Evolutionary conservation across 352 stramenopile genomes (phyloP).

Genomic region (Hyaloperonospora brassicae): DNA sequence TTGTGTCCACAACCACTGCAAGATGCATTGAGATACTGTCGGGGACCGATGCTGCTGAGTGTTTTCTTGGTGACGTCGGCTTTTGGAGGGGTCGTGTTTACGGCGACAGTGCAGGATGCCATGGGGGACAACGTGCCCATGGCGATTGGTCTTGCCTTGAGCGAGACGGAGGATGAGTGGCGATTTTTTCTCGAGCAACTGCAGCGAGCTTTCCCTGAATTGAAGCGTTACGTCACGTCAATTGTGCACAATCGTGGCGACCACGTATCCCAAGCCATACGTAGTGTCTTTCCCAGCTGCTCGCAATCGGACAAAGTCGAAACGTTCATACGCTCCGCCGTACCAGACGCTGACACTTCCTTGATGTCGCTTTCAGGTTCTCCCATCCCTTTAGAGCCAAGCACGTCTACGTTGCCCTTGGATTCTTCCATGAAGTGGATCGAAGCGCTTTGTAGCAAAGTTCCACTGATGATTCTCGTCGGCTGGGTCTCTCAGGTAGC

Average conservation of each 20-base stretch:
- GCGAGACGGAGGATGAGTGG: slow-evolving; percentile 55
- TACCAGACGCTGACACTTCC: slow-evolving; percentile 3
- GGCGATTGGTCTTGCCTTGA: slow-evolving; percentile 44
- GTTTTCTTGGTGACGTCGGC: slow-evolving; percentile 62
- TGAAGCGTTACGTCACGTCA: slow-evolving; percentile 40
- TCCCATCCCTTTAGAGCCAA: slow-evolving; percentile 4
- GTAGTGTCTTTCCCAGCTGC: slow-evolving; percentile 44
- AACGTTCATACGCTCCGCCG: slow-evolving; percentile 32
- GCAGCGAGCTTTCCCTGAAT: slow-evolving; percentile 43
- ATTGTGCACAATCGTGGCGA: slow-evolving; percentile 66
- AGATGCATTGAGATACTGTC: slow-evolving; percentile 46
- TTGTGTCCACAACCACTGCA: slow-evolving; percentile 59
- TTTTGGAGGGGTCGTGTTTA: slow-evolving; percentile 62
- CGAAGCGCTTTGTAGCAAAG: slow-evolving; percentile 52
- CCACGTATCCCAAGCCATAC: slow-evolving; percentile 32
- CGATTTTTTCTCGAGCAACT: slow-evolving; percentile 60
- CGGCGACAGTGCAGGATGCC: slow-evolving; percentile 57
- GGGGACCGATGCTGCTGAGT: slow-evolving; percentile 53
- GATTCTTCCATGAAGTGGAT: slow-evolving; percentile 53
- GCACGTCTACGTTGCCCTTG: slow-evolving; percentile 11
- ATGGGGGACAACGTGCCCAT: slow-evolving; percentile 73
- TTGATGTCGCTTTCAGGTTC: slow-evolving; percentile 4
- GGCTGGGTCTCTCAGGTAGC: slow-evolving; percentile 77
- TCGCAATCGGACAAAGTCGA: slow-evolving; percentile 55
- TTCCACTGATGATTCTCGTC: slow-evolving; percentile 71